phyloP scores from a whole-genome alignment of 2,329 filamentous ascomycete genomes.

The Cordyceps javanica region DNA sequence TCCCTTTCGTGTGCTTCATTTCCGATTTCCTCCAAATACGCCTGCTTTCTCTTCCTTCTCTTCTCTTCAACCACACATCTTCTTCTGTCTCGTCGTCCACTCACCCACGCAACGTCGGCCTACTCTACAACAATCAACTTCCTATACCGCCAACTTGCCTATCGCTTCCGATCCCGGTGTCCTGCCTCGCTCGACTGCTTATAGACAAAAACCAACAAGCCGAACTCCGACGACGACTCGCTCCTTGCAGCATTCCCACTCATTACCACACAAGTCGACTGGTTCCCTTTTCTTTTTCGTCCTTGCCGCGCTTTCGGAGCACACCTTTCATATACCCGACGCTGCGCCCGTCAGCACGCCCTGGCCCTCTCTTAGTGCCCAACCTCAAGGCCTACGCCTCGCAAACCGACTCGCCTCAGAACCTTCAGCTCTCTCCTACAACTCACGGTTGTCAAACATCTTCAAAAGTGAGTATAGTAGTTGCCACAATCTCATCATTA shows the following conservation, averaged over 20 bases:
- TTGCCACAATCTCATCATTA: too few relatives aligned
- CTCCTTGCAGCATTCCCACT: neutral
- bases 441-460: too few relatives aligned
- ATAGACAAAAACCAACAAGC: neutral
- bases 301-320: neutral
- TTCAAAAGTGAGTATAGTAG: too few relatives aligned
- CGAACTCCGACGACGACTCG: neutral
- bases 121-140: neutral
- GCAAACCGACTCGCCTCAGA: too few relatives aligned
- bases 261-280: neutral
- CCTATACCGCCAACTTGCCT: neutral
- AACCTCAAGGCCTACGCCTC: too few relatives aligned
- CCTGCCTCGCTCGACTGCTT: slow-evolving; percentile 15
- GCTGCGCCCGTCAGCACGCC: too few relatives aligned
- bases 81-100: neutral
- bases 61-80: neutral
- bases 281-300: neutral
- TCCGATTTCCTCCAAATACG: slow-evolving; percentile 11
- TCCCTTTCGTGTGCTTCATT: neutral
- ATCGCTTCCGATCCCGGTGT: slow-evolving; percentile 7
- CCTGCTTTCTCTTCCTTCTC: neutral
- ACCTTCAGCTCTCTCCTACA: too few relatives aligned
- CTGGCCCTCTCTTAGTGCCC: too few relatives aligned
- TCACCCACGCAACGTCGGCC: too few relatives aligned
- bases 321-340: too few relatives aligned